Base-by-base conservation (phyloP, 1,284 basidiomycete species). In the Blastosporella zonata region DNA sequence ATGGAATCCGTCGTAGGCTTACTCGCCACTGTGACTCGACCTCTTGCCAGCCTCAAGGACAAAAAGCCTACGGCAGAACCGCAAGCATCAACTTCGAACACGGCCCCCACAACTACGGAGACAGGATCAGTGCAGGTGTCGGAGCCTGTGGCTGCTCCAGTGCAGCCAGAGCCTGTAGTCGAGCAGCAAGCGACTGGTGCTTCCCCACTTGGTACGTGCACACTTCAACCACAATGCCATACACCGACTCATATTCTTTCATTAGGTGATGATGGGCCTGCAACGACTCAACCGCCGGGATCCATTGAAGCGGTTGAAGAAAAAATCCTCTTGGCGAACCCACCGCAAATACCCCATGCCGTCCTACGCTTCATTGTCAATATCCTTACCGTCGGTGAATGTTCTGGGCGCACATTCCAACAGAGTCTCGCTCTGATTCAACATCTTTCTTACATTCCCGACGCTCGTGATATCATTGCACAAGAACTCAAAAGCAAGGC, bases 351-450 rank as follows among this genome's bases (percentile, higher is more conserved):
- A 52, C 91, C 94, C 6, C 80, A 88, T 42, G 66, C 81, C 2
- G 84, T 89, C 23, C 77, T 97, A 17, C 84, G 90, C 33, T 80
- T 93, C 34, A 91, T 97, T 52, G 91, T 97, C 62, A 97, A 97
- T 64, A 91, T 97, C 57, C 74, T 97, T 49, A 96, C 94, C 17
- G 78, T 88, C 18, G 94, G 95, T 39, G 94, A 98, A 72, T 97
- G 93, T 64, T 93, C 93, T n/a, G 90, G 88, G 43, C 79, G 87
- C 40, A 95, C 93, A 10, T 98, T 98, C 78, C 87, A 92, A 55
- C 87, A 94, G 61, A 94, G 91, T 34, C 74, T 97, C 29, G 77
- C 84, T 10, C 79, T 96, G 34, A 96, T 97, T 54, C 92, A 95
- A 65, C 85, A 97, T 62, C 72, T 97, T 18, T 93, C 92, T 0